Conservation (phyloP, 2,329 filamentous ascomycete species). For the Hypoxylon sp. region DNA sequence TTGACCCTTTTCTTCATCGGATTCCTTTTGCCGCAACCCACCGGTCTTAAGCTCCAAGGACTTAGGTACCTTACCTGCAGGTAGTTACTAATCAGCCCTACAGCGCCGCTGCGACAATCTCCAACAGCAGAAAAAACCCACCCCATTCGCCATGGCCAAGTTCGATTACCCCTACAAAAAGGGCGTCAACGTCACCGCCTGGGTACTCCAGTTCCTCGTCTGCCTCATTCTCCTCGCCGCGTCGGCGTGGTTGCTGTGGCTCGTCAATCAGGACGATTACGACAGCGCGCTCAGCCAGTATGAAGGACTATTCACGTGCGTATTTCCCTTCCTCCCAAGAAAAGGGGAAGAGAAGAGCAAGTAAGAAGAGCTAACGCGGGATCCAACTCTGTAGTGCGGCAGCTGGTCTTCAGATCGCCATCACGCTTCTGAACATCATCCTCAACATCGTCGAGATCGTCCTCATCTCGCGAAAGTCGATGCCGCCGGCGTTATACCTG, state of each 20-base stretch:
- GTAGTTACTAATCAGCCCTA: not conserved
- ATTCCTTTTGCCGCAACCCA: not conserved
- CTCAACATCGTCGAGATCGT: conserved; percentile 45
- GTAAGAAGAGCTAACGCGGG: conserved; percentile 22
- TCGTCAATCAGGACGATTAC: conserved; percentile 10
- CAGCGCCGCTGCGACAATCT: not conserved
- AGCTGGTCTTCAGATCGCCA: conserved; percentile 41
- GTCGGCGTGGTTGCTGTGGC: conserved; percentile 32
- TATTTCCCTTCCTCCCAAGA: not conserved
- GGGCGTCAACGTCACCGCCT: conserved; percentile 44
- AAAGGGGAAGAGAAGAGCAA: not conserved
- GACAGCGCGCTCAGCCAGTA: conserved; percentile 14
- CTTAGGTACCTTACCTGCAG: not conserved
- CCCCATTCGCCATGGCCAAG: conserved; percentile 37
- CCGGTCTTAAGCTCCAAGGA: not conserved
- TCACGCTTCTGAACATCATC: conserved; percentile 40
- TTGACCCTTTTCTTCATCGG: too few species aligned
- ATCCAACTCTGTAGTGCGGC: conserved; percentile 30
- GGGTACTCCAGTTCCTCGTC: conserved; percentile 44
- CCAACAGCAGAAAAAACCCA: not conserved
- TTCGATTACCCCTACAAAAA: conserved; percentile 45
- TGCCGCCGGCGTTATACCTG: conserved; percentile 44
- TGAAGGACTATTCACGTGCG: conserved; percentile 34
- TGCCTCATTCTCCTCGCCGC: conserved; percentile 40
- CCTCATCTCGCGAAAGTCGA: conserved; percentile 39